Base-by-base conservation (phyloP, 1,284 basidiomycete species). In the Cryptococcus sp. region DNA sequence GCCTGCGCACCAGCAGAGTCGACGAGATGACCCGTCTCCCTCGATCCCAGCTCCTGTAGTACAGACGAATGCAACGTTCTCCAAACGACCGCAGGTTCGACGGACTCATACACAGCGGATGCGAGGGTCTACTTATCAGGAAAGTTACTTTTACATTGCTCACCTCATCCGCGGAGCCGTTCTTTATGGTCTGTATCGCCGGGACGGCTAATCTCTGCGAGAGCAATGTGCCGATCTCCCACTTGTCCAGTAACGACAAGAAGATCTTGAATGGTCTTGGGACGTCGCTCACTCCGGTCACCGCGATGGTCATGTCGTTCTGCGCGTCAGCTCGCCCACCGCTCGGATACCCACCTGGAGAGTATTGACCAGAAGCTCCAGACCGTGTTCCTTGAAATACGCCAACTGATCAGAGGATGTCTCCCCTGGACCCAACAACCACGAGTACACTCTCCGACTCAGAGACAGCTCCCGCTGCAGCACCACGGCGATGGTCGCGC, bases 221-320 rank as follows among this genome's bases (percentile, higher is more conserved):
- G 25, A 99, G 78, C 0, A 85, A 83, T 19, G 85, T 85, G 0
- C 95, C 95, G 52, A 99, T 88, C 77, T 97, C 93, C 90, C 92
- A 97, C 76, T 96, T 96, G 78, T 99, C 96, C 62, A 98, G 81
- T 17, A 99, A 78, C 0, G 93, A 94, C 27, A 98, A 87, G 75
- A 97, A 95, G 48, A 98, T 90, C 77, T 94, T 94, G 83, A 93
- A 98, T 0, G 96, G 92, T 17, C 89, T 64, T 59, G 80, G 85
- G 0, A 88, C 86, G 61, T 89, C 88, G 0, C 42, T 35, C 30
- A 35, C 30, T 35, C 30, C 30, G 8, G 30, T 35, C 30, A 35
- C 30, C 5, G 30, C 30, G 7, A 10, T 35, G 7, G 7, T 35
- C 30, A 35, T 35, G 30, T 35, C 30, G 8, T 13, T 13, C 30